Evolutionary conservation across 2,329 filamentous ascomycete species (phyloP), one percentile per base, ranked within the genome.

Genomic region (Fusarium floridanum): DNA sequence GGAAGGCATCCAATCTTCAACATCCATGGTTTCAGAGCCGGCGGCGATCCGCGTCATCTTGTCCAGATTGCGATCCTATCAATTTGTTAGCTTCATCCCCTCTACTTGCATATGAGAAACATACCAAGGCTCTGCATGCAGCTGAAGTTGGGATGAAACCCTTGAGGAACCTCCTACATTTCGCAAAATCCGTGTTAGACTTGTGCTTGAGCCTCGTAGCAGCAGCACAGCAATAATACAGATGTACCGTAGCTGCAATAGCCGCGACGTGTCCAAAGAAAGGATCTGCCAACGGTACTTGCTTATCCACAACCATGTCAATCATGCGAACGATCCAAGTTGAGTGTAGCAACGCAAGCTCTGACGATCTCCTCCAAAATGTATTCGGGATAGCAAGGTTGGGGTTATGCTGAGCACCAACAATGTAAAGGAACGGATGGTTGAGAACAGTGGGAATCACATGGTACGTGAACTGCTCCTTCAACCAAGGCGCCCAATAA

Each of bases 281-380:
- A 0, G 87, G 87, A 72, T 89, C 87, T 4, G 84, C 84, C 9
- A 89, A 80, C 5, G 82, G 82, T 11, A 88, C 80, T 61, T 86
- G 83, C 78, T 88, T 88, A 64, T 88, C 86, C 2, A 85, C 80
- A 1, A 87, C 84, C 87, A 89, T 88, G 57, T 88, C 86, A 41
- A 89, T 88, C 78, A 89, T 84, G 5, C 87, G 84, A 16, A 87
- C 86, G 45, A 88, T 85, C 87, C 87, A 89, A 0, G 87, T 89
- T 2, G 86, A 84, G 57, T 89, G 87, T 3, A 88, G 78, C 1
- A 89, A 77, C 0, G 87, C 87, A 14, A 87, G 77, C 72, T 89
- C 87, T 0, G 86, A 88, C 0, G 86, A 88, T 4, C 86, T 78
- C 45, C 86, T 82, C 87, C 87, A 89, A 66, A 89, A 89, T 0